These are phyloP conservation scores for barley (Hordeum vulgare) DNA, from an alignment of 176 grass and related monocot species.

Conservation along the genomic window MorexV3_pseudomolecules_assembly NC_058522.1:473971821-473972320, in stretches of 20 bases:
- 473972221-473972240: neutral
- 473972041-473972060: neutral
- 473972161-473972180: neutral
- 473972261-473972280: neutral
- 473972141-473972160: neutral
- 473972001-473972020: neutral
- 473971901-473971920: neutral
- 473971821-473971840: neutral
- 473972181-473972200: neutral
- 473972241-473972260: neutral
- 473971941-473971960: conserved; percentile 26
- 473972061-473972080: neutral
- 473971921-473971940: neutral
- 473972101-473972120: neutral
- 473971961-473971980: conserved; percentile 29
- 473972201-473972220: neutral
- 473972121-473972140: neutral
- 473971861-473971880: neutral
- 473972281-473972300: neutral
- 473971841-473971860: neutral
- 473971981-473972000: neutral
- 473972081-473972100: neutral
- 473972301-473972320: neutral
- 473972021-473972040: neutral
- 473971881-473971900: neutral